Conservation (phyloP, 2,329 filamentous ascomycete genomes). For the Mycocentrospora acerina region DNA sequence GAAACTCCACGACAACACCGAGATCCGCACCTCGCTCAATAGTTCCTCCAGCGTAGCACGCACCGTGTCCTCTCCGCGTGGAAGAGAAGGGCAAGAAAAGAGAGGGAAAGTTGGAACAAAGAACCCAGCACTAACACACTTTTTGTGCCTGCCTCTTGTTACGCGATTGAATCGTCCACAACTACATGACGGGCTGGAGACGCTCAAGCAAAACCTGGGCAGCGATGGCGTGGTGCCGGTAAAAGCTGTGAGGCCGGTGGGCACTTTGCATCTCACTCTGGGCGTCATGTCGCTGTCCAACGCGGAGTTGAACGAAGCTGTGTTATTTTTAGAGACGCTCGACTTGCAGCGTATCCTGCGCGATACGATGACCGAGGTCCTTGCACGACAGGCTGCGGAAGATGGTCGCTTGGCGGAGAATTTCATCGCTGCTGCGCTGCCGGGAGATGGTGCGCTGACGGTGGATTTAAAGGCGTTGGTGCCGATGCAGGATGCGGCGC, state of each 20-base stretch:
- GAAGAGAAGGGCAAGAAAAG: conserved; percentile 10
- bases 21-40: conserved; percentile 27
- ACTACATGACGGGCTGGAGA: conserved; percentile 61
- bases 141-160: conserved; percentile 73
- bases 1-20: conserved; percentile 29
- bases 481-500: conserved; percentile 60
- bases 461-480: conserved; percentile 53
- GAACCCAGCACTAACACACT: conserved; percentile 65
- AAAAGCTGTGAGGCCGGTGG: conserved; percentile 71
- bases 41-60: conserved; percentile 5
- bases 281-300: conserved; percentile 76
- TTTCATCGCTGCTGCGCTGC: conserved; percentile 25
- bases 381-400: conserved; percentile 17
- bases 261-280: conserved; percentile 82
- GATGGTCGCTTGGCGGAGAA: conserved; percentile 32
- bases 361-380: conserved; percentile 13
- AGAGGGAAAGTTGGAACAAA: conserved; percentile 23
- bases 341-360: conserved; percentile 42
- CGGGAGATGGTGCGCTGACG: conserved; percentile 27
- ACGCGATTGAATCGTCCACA: conserved; percentile 62
- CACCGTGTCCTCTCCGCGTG: conserved; percentile 13
- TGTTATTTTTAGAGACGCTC: conserved; percentile 43
- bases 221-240: conserved; percentile 53
- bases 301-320: conserved; percentile 51
- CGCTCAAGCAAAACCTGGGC: conserved; percentile 59